Evolutionary conservation across 73 alveolate species (phyloP).

Genomic region (Paramecium biaurelia): DNA sequence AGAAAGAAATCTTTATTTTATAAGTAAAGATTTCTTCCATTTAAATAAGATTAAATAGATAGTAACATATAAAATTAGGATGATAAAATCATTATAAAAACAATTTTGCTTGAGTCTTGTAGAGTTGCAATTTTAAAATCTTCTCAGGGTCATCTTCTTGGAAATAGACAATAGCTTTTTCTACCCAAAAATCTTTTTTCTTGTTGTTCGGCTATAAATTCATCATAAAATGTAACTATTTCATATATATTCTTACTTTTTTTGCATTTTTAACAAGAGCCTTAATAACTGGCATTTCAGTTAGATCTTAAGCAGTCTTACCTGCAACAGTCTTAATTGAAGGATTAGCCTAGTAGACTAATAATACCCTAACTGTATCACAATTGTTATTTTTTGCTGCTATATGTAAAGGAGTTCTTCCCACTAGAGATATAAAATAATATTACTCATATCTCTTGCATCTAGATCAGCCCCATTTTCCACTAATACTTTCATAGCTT

Average conservation of each 20-base stretch:
- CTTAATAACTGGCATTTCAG: neutral
- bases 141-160: conserved; percentile 37
- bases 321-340: conserved; percentile 42
- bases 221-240: conserved; percentile 36
- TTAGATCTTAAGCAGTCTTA: neutral
- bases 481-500: neutral
- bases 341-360: conserved; percentile 15
- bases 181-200: conserved; percentile 21
- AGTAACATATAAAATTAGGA: neutral
- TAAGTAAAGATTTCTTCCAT: neutral
- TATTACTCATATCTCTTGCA: conserved; percentile 17
- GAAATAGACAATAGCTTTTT: neutral
- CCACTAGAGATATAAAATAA: neutral
- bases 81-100: neutral
- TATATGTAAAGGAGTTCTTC: conserved; percentile 30
- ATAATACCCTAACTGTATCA: neutral
- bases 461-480: conserved; percentile 39
- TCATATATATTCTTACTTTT: neutral
- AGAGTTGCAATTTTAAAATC: neutral
- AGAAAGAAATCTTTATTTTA: too few species aligned
- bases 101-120: neutral
- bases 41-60: neutral
- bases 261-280: conserved; percentile 32
- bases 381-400: conserved; percentile 37
- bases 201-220: neutral